These are phyloP conservation scores for Eucalyptus curtisii DNA, from an alignment of 345 rosid species.

Conservation along the genomic window DNA sequence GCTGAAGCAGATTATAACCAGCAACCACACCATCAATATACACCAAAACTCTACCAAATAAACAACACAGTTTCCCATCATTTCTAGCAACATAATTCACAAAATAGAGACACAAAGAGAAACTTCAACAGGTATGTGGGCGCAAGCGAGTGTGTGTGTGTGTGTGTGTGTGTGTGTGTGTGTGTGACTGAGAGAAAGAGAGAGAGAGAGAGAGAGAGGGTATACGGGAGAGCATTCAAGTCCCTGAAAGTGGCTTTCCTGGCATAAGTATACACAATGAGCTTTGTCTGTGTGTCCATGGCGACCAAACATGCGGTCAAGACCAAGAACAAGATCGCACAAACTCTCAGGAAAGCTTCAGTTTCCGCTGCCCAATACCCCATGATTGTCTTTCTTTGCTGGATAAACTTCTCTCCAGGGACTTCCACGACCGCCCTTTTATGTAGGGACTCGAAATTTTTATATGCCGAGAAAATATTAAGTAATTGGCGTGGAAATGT, in stretches of 20 bases:
- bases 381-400: background rate
- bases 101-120: background rate
- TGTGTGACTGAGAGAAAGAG: background rate
- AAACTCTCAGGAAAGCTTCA: conserved; percentile 31
- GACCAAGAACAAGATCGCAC: conserved; percentile 15
- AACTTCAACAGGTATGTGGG: too few species aligned
- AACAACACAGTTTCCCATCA: background rate
- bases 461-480: background rate
- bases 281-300: conserved; percentile 33
- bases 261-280: conserved; percentile 9
- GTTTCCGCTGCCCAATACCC: background rate
- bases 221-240: conserved; percentile 32
- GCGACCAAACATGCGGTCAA: conserved; percentile 25
- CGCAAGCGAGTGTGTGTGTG: too few species aligned
- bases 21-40: conserved; percentile 32
- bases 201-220: background rate
- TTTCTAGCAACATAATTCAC: background rate
- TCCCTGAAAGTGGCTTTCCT: conserved; percentile 33
- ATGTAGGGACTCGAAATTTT: background rate
- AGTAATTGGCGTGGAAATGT: background rate
- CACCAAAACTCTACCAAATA: conserved; percentile 2
- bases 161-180: too few species aligned
- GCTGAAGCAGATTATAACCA: conserved; percentile 47
- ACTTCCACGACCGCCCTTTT: background rate
- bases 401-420: background rate